A percentile compares a stretch with the other conserved stretches of the same genome.
phyloP scores from a whole-genome alignment of 108 stramenopile genomes.

The Thalassiosira profunda region DNA sequence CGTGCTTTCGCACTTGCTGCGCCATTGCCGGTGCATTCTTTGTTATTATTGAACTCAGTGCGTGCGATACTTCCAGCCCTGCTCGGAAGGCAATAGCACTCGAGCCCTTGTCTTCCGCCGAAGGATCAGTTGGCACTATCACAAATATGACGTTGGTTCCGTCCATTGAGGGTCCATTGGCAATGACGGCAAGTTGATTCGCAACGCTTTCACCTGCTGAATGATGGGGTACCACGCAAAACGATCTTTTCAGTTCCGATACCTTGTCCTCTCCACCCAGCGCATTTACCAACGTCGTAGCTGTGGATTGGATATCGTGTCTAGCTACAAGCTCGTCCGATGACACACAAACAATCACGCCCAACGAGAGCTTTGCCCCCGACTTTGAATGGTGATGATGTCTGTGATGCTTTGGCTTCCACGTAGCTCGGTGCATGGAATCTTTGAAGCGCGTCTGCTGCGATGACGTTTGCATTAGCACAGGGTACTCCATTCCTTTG shows the following conservation, averaged over 20 bases:
- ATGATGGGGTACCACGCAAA: too few species aligned
- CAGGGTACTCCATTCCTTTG: conserved; percentile 60
- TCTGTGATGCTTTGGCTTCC: conserved; percentile 5
- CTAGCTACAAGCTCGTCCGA: too few species aligned
- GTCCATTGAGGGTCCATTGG: conserved; percentile 29
- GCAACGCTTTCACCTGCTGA: conserved; percentile 14
- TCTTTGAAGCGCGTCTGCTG: conserved; percentile 38
- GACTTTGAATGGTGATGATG: conserved; percentile 1
- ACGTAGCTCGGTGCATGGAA: conserved; percentile 55
- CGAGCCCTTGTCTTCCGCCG: conserved; percentile 1
- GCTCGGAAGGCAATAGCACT: conserved; percentile 35
- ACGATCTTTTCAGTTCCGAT: not conserved
- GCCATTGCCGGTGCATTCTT: conserved; percentile 66
- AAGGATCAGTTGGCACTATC: conserved; percentile 22
- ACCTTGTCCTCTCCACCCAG: conserved; percentile 19
- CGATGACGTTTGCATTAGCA: conserved; percentile 36
- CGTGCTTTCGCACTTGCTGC: conserved; percentile 58
- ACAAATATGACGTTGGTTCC: conserved; percentile 44
- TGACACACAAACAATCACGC: conserved; percentile 20
- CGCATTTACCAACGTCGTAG: not conserved
- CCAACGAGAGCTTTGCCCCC: conserved; percentile 12
- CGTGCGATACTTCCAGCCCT: conserved; percentile 49
- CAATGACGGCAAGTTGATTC: conserved; percentile 17
- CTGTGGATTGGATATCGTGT: too few species aligned
- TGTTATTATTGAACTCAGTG: conserved; percentile 26